These are phyloP conservation scores for Metarhizium rileyi DNA, from an alignment of 2,329 filamentous ascomycete genomes.

Conservation along the genomic window DNA sequence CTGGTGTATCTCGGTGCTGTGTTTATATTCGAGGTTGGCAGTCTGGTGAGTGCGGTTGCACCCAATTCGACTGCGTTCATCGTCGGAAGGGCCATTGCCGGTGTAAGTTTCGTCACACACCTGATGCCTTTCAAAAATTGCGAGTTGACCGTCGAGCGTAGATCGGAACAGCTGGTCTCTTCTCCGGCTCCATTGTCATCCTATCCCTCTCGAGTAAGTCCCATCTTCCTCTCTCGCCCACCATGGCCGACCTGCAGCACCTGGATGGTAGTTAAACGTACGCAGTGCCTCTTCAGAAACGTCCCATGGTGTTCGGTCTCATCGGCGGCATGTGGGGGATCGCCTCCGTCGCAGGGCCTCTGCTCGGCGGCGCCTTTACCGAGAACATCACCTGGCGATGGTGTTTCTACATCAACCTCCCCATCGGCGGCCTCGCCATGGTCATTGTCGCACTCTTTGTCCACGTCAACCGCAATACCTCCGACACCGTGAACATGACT, in stretches of 20 bases:
- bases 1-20: constrained; percentile 31
- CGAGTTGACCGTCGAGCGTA: constrained; percentile 10
- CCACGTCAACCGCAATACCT: constrained; percentile 26
- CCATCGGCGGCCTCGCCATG: constrained; percentile 37
- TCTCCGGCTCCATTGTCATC: constrained; percentile 40
- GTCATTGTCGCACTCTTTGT: constrained; percentile 38
- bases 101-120: constrained; percentile 16
- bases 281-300: constrained; percentile 40
- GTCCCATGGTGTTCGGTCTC: constrained; percentile 44
- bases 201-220: constrained; percentile 17
- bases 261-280: no score
- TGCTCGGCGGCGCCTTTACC: constrained; percentile 41
- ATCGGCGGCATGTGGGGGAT: constrained; percentile 48
- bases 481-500: constrained; percentile 22
- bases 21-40: constrained; percentile 35
- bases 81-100: constrained; percentile 40
- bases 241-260: no score
- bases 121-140: not conserved
- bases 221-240: constrained; percentile 14
- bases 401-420: constrained; percentile 41
- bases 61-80: constrained; percentile 39
- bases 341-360: constrained; percentile 39
- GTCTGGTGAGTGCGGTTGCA: constrained; percentile 33
- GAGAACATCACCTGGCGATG: constrained; percentile 41
- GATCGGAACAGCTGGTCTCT: constrained; percentile 41